These are phyloP conservation scores for Suillus luteus DNA, from an alignment of 768 basidiomycete genomes.

Conservation along the genomic window DNA sequence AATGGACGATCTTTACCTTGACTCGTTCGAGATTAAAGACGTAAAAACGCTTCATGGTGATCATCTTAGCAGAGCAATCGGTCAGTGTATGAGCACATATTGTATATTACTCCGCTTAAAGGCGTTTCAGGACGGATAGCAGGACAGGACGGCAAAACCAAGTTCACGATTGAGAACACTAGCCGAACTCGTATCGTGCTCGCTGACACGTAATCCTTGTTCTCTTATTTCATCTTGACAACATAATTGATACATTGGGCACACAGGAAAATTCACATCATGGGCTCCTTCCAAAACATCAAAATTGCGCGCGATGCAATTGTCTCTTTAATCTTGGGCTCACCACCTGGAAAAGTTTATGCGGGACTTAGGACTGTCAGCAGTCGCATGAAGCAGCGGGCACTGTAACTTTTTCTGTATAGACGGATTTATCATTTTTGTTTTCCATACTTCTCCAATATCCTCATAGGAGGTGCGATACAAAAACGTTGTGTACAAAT, in stretches of 20 bases:
- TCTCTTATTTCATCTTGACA: slow-evolving; percentile 14
- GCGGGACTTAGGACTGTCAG: slow-evolving; percentile 90
- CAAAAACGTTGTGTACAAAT: slow-evolving; percentile 16
- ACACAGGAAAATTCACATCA: slow-evolving; percentile 92
- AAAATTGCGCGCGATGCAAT: slow-evolving; percentile 96
- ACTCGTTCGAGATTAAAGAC: slow-evolving; percentile 99
- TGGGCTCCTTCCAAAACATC: slow-evolving; percentile 98
- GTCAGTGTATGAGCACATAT: slow-evolving; percentile 39
- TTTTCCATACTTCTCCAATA: slow-evolving; percentile 7
- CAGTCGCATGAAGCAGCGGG: slow-evolving; percentile 91
- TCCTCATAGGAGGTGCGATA: slow-evolving; percentile 4
- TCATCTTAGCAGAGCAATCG: slow-evolving; percentile 97
- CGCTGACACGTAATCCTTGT: slow-evolving; percentile 82
- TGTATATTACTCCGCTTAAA: slow-evolving; percentile 13
- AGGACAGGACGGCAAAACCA: slow-evolving; percentile 97
- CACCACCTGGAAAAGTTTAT: slow-evolving; percentile 93
- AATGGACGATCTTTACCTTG: slow-evolving; percentile 95
- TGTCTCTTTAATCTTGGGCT: slow-evolving; percentile 92
- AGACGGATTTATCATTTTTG: slow-evolving; percentile 11
- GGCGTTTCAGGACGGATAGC: slow-evolving; percentile 81
- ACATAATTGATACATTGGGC: slow-evolving; percentile 10
- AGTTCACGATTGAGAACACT: slow-evolving; percentile 97
- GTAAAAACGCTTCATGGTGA: slow-evolving; percentile 98
- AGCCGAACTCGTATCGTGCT: slow-evolving; percentile 97
- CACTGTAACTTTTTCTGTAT: slow-evolving; percentile 49